Base-by-base conservation (phyloP, 345 rosid species). In the Salix arbutifolia region DNA sequence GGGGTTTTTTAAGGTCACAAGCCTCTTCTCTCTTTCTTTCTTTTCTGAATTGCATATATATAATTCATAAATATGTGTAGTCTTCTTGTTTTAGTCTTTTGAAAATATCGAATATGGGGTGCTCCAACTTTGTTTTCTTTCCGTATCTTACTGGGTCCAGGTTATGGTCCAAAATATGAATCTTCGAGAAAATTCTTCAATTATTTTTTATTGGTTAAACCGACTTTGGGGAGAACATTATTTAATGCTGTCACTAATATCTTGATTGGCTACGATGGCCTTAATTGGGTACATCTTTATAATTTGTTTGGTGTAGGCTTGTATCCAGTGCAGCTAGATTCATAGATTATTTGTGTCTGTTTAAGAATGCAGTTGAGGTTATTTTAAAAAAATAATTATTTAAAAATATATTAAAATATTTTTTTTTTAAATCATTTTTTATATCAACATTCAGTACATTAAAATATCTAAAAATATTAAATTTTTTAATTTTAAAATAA, bases 181-280 rank as follows among this genome's bases (percentile, higher is more conserved):
- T 53, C 79, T 62, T 6, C 53, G 17, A 40, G 33, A 75, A 65
- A 70, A 52, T 64, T 70, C 68, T 71, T 48, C 11, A 5, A 8
- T 65, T 62, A 46, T 5, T 74, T 40, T 46, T n/a, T 28, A 75
- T 75, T 53, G 76, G 76, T 21, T 75, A 28, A 64, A 10, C 52
- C 17, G 65, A 44, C 46, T n/a, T 71, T 52, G 48, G 46, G 58
- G 38, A 19, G n/a, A 50, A 23, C 52, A n/a, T 50, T 71, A 44
- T 25, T 4, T 42, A 17, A 62, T 62, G n/a, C 21, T 65, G 8
- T 13, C 4, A n/a, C 4, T 25, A 74, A 16, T 35, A 23, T 56
- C 33, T 38, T 42, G 8, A 74, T 79, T 77, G 85, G 84, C 28
- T 50, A 1, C 2, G 30, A 25, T 28, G 71, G 53, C 44, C 67